Percentiles rank a stretch among this genome's conserved stretches.
phyloP scores from a whole-genome alignment of 305 asterid species.

The Fraxinus greggii region DNA sequence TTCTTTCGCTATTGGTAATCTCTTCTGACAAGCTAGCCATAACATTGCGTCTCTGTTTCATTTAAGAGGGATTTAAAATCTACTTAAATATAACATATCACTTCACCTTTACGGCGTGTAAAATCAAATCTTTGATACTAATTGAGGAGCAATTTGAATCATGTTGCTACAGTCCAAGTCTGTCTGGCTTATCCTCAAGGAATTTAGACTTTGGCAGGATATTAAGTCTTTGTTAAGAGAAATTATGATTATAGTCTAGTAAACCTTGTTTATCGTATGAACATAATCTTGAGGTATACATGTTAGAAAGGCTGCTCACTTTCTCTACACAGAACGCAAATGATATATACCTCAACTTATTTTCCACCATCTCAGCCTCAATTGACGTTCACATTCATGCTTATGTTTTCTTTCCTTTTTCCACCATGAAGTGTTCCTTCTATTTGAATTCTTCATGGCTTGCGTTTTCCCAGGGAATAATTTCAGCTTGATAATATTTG shows the following conservation, averaged over 20 bases:
- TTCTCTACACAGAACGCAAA: not conserved
- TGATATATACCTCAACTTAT: not conserved
- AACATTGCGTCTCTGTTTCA: not conserved
- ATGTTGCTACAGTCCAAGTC: not conserved
- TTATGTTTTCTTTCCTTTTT: not conserved
- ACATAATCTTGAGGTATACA: not conserved
- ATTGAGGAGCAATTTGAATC: not conserved
- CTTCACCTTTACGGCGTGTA: not conserved
- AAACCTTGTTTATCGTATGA: not conserved
- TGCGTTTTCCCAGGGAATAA: not conserved
- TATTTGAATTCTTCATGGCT: not conserved
- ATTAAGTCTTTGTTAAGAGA: not conserved
- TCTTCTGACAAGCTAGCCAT: constrained; percentile 1
- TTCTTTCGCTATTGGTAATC: constrained; percentile 1
- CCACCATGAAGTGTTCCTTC: not conserved
- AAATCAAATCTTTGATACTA: not conserved
- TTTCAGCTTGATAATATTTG: not conserved
- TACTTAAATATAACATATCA: not conserved
- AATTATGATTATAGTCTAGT: not conserved
- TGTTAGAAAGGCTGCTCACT: not conserved
- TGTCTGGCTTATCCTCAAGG: not conserved
- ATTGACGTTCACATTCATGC: not conserved
- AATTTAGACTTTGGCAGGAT: not conserved
- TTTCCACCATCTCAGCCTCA: not conserved
- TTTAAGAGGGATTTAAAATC: not conserved